Evolutionary conservation across 1,284 basidiomycete genomes (phyloP).

Genomic region (Irpex sp.): DNA sequence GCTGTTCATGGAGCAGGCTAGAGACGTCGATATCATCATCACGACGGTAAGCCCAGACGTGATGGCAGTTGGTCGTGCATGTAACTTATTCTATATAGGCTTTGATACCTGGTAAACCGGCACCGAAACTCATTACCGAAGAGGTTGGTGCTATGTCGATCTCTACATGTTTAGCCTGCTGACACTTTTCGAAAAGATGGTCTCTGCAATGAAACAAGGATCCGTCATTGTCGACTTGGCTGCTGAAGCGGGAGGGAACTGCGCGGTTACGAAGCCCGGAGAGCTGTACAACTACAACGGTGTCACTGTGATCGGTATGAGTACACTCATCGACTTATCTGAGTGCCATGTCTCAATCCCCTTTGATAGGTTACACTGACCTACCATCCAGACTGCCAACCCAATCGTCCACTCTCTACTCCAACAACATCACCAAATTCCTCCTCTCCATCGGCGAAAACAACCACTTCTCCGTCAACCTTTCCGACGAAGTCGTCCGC

Average conservation of each 20-base stretch:
- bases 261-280: constrained; percentile 75
- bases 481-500: constrained; percentile 80
- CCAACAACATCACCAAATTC: constrained; percentile 88
- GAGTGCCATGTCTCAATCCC: not conserved
- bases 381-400: constrained; percentile 81
- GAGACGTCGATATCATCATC: constrained; percentile 83
- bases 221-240: constrained; percentile 85
- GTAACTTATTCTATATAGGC: constrained; percentile 39
- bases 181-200: constrained; percentile 47
- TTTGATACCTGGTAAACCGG: constrained; percentile 79
- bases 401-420: constrained; percentile 83
- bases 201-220: constrained; percentile 83
- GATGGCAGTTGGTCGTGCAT: not conserved
- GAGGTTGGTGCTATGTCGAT: constrained; percentile 34
- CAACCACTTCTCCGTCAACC: constrained; percentile 60
- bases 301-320: constrained; percentile 71
- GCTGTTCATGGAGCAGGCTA: constrained; percentile 80
- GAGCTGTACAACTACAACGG: constrained; percentile 65
- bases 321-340: not conserved
- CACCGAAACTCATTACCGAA: constrained; percentile 77
- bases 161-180: not conserved
- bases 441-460: constrained; percentile 68
- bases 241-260: constrained; percentile 82
- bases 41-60: constrained; percentile 58
- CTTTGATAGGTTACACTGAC: constrained; percentile 65